Percentiles rank a stretch among this genome's conserved stretches.
Conservation (phyloP, 169 alveolate species). For the Babesia caballi region DNA sequence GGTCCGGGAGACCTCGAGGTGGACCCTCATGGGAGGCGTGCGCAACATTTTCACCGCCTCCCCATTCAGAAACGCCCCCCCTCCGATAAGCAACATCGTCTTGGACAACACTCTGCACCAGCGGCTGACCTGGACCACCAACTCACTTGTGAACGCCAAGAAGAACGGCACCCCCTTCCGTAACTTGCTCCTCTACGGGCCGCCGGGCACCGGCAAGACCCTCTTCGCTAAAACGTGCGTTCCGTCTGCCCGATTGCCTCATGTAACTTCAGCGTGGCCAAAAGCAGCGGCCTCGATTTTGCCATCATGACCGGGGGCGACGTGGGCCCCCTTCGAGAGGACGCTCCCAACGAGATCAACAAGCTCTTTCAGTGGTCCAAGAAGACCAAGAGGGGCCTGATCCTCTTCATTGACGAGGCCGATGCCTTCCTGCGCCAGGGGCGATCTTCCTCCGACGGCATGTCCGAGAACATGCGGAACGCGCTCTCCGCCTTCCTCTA, state of each 20-base stretch:
- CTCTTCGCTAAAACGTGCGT: slow-evolving; percentile 85
- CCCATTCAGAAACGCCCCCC: slow-evolving; percentile 1
- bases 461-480: slow-evolving; percentile 90
- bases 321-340: slow-evolving; percentile 94
- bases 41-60: slow-evolving; percentile 12
- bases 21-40: slow-evolving; percentile 65
- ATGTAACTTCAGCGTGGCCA: slow-evolving; percentile 77
- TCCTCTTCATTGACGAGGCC: slow-evolving; percentile 97
- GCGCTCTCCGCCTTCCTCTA: slow-evolving; percentile 89
- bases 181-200: slow-evolving; percentile 91
- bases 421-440: slow-evolving; percentile 93
- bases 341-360: slow-evolving; percentile 92
- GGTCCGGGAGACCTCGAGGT: slow-evolving; percentile 88
- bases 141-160: slow-evolving; percentile 89
- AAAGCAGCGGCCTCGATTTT: slow-evolving; percentile 90
- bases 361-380: slow-evolving; percentile 95
- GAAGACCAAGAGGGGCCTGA: slow-evolving; percentile 86
- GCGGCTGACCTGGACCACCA: slow-evolving; percentile 89
- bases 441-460: slow-evolving; percentile 74
- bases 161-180: slow-evolving; percentile 88
- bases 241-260: slow-evolving; percentile 28
- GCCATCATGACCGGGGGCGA: slow-evolving; percentile 97
- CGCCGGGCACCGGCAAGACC: slow-evolving; percentile 97
- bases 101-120: slow-evolving; percentile 84
- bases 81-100: slow-evolving; percentile 82